A percentile compares a stretch with the other conserved stretches of the same genome.
Conservation (phyloP, 768 basidiomycete species). For the Lactarius quietus region DNA sequence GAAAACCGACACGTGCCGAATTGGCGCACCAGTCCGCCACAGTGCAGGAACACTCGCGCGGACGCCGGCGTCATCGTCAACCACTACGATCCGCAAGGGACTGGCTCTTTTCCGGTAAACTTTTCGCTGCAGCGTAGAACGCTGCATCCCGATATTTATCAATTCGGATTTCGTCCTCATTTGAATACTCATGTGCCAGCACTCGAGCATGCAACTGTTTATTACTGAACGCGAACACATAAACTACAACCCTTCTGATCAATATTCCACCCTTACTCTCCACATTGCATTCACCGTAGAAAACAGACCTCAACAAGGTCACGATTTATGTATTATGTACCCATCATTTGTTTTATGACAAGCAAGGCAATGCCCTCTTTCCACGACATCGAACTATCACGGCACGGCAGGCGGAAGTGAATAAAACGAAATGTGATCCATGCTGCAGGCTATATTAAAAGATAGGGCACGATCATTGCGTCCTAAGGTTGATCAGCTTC, state of each 20-base stretch:
- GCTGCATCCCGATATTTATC: constrained; percentile 21
- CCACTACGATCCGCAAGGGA: constrained; percentile 35
- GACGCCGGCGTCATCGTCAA: constrained; percentile 32
- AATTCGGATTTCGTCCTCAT: too few relatives aligned
- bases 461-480: constrained; percentile 34
- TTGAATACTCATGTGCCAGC: constrained; percentile 14
- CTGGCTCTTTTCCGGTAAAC: constrained; percentile 35
- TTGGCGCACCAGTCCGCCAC: constrained; percentile 19
- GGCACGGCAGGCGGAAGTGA: constrained; percentile 8
- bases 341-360: constrained; percentile 21
- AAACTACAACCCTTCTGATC: not conserved
- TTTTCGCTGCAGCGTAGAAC: constrained; percentile 30
- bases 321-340: constrained; percentile 25
- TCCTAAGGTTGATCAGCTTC: constrained; percentile 64
- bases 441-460: constrained; percentile 11
- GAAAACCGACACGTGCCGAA: constrained; percentile 12
- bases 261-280: not conserved
- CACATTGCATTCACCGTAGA: constrained; percentile 18
- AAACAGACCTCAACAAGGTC: constrained; percentile 16
- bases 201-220: constrained; percentile 19
- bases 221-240: constrained; percentile 18
- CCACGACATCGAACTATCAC: constrained; percentile 2
- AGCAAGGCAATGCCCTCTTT: constrained; percentile 15
- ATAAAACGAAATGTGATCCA: constrained; percentile 6
- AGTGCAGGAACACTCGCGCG: constrained; percentile 18